phyloP scores from a whole-genome alignment of 192 early-diverging fungal species.

The Podila epicladia region DNA sequence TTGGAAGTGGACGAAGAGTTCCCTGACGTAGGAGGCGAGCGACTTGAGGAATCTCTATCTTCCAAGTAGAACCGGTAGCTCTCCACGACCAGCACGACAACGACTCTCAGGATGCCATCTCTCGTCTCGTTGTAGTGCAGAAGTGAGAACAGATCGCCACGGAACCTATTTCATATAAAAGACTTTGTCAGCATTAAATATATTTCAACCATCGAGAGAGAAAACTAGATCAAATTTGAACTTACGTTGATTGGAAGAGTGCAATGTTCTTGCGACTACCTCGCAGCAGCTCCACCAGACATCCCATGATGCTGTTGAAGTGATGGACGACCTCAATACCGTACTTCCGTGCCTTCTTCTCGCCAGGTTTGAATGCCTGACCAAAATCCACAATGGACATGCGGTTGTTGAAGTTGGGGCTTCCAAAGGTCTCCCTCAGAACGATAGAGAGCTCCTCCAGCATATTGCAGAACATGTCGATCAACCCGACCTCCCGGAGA shows the following conservation, averaged over 20 bases:
- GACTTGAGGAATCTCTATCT: constrained; percentile 20
- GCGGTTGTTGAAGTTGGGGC: constrained; percentile 51
- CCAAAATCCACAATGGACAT: constrained; percentile 45
- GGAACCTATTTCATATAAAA: constrained; percentile 33
- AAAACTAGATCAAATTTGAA: background rate
- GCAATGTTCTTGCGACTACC: constrained; percentile 53
- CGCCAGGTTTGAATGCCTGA: constrained; percentile 37
- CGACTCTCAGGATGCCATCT: constrained; percentile 56
- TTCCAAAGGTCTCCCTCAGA: constrained; percentile 48
- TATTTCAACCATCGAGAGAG: no score
- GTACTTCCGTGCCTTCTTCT: constrained; percentile 42
- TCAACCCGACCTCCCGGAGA: constrained; percentile 67
- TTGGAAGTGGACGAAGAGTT: constrained; percentile 20
- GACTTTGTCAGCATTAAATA: no score
- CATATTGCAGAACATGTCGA: constrained; percentile 66
- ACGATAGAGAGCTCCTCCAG: constrained; percentile 61
- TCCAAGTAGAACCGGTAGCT: constrained; percentile 47
- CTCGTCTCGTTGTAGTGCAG: constrained; percentile 64
- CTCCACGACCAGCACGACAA: constrained; percentile 60
- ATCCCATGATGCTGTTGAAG: constrained; percentile 61
- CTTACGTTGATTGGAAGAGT: constrained; percentile 62
- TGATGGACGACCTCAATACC: constrained; percentile 60
- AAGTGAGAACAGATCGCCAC: constrained; percentile 65
- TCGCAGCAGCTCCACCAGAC: constrained; percentile 57
- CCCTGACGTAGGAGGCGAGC: constrained; percentile 18